phyloP scores from a whole-genome alignment of 352 stramenopile species.

The Lagenidium giganteum region DNA sequence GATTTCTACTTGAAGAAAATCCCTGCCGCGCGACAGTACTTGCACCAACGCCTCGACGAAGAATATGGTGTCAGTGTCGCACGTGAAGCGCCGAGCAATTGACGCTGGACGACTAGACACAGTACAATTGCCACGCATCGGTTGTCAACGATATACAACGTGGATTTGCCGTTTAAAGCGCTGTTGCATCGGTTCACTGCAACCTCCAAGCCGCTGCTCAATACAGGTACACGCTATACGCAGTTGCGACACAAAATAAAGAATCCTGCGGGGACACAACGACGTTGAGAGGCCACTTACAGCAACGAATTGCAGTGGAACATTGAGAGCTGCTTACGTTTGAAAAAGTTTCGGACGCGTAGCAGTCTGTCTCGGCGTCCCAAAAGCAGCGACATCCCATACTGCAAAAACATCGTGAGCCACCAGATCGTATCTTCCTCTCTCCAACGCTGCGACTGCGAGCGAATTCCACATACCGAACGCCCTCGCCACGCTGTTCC shows the following conservation, averaged over 20 bases:
- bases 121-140: too few species aligned
- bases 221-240: constrained; percentile 88
- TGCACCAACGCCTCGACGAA: constrained; percentile 49
- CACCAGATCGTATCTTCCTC: neutral
- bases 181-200: too few species aligned
- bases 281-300: neutral
- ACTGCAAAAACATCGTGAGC: constrained; percentile 14
- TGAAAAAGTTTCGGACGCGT: constrained; percentile 85
- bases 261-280: constrained; percentile 47
- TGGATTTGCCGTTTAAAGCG: too few species aligned
- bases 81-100: too few species aligned
- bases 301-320: neutral
- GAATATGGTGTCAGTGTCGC: too few species aligned
- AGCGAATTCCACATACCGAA: constrained; percentile 30
- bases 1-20: constrained; percentile 64
- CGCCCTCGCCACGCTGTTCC: constrained; percentile 84
- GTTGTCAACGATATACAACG: too few species aligned
- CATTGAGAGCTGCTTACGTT: constrained; percentile 42
- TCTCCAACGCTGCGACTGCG: neutral
- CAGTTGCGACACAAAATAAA: constrained; percentile 86
- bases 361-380: constrained; percentile 87
- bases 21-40: constrained; percentile 49
- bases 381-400: constrained; percentile 90
- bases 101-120: too few species aligned
- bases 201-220: too few species aligned